Percentiles rank a stretch among this genome's conserved stretches.
phyloP scores from a whole-genome alignment of 352 stramenopile species.

The Globisporangium spinosum region DNA sequence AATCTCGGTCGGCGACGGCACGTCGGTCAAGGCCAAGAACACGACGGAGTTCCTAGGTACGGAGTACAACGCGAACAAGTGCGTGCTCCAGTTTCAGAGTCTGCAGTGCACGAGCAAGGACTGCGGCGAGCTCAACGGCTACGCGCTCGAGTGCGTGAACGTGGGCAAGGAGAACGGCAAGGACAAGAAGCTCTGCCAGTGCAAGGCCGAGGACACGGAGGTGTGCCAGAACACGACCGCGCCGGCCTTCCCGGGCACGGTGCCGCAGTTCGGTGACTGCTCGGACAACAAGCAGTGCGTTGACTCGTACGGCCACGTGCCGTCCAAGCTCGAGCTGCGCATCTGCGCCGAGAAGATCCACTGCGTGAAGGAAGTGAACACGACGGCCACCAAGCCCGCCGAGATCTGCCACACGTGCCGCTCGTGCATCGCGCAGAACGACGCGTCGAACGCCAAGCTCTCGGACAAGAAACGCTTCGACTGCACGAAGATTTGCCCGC shows the following conservation, averaged over 20 bases:
- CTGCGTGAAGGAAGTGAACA: constrained; percentile 71
- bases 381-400: constrained; percentile 47
- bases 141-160: constrained; percentile 56
- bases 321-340: constrained; percentile 38
- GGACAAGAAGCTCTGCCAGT: constrained; percentile 68
- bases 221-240: constrained; percentile 51
- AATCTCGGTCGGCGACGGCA: constrained; percentile 62
- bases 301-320: constrained; percentile 61
- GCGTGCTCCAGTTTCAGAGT: constrained; percentile 63
- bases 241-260: constrained; percentile 27
- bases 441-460: constrained; percentile 47
- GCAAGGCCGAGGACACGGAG: constrained; percentile 31
- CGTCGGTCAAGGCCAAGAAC: constrained; percentile 44
- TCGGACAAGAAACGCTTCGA: constrained; percentile 63
- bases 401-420: constrained; percentile 81
- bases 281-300: constrained; percentile 41
- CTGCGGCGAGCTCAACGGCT: constrained; percentile 71
- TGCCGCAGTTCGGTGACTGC: constrained; percentile 69
- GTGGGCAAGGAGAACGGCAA: constrained; percentile 57
- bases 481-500: constrained; percentile 67
- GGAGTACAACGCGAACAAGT: constrained; percentile 68
- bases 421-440: constrained; percentile 76
- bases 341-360: constrained; percentile 71
- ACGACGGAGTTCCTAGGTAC: constrained; percentile 59
- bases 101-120: constrained; percentile 48